Conservation (phyloP, 371 early-diverging fungal species). For the Apophysomyces sp. region DNA sequence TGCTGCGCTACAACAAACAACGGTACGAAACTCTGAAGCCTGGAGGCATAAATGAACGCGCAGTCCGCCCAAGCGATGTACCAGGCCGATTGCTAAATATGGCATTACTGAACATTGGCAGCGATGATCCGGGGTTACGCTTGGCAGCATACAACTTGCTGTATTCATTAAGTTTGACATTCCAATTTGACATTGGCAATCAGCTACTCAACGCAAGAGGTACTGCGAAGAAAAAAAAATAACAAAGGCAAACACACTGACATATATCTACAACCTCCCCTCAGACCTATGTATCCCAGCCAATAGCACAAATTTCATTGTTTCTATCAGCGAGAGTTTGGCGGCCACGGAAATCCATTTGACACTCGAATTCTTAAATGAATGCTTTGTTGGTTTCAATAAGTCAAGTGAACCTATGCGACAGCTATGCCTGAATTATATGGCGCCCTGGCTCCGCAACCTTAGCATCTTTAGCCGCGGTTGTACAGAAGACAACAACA, state of each 20-base stretch:
- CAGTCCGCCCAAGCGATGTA: conserved; percentile 84
- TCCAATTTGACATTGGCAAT: conserved; percentile 81
- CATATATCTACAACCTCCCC: not conserved
- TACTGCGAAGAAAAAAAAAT: conserved; percentile 1
- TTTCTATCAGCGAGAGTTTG: conserved; percentile 75
- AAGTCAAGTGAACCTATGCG: conserved; percentile 71
- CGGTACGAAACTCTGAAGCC: conserved; percentile 70
- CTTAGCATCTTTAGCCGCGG: conserved; percentile 61
- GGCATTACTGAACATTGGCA: conserved; percentile 85
- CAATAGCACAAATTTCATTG: conserved; percentile 83
- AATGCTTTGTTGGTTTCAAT: conserved; percentile 81
- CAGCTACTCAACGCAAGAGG: conserved; percentile 80
- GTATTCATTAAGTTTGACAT: conserved; percentile 73
- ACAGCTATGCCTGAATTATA: conserved; percentile 84
- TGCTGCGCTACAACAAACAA: conserved; percentile 69
- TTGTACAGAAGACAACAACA: conserved; percentile 46
- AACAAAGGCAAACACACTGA: not conserved
- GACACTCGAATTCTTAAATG: conserved; percentile 87
- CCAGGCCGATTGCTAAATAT: conserved; percentile 91
- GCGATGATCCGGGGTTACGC: conserved; percentile 75
- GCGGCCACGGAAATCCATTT: conserved; percentile 76
- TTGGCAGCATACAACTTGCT: conserved; percentile 87
- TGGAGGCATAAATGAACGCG: conserved; percentile 61
- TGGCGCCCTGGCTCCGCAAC: conserved; percentile 89
- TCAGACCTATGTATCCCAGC: conserved; percentile 85